phyloP scores from a whole-genome alignment of 1,284 basidiomycete species.

The Papiliotrema nemorosa region DNA sequence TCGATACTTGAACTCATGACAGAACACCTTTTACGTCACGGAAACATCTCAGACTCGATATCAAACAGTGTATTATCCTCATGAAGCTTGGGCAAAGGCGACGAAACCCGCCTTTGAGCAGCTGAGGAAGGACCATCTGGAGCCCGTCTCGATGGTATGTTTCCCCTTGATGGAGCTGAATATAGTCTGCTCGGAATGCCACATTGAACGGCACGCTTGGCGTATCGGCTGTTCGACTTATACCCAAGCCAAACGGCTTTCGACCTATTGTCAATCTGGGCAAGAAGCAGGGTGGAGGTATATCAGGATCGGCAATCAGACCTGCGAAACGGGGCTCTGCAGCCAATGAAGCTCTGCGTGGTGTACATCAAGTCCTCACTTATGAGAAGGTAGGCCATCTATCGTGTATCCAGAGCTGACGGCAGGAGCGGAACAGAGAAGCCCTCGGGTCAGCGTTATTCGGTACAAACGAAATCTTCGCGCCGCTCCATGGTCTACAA shows the following conservation, averaged over 20 bases:
- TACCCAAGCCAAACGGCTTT: constrained; percentile 91
- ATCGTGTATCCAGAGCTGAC: not conserved
- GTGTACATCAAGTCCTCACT: constrained; percentile 76
- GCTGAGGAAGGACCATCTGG: constrained; percentile 52
- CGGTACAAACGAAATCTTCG: constrained; percentile 76
- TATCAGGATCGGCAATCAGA: too few relatives aligned
- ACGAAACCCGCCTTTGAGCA: constrained; percentile 74
- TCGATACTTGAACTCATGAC: not conserved
- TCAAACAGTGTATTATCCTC: constrained; percentile 83
- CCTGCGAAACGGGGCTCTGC: constrained; percentile 5
- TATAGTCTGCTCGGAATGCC: constrained; percentile 15
- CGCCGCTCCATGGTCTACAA: constrained; percentile 69
- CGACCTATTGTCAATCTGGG: constrained; percentile 91
- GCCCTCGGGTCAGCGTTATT: constrained; percentile 75
- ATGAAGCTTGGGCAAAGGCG: constrained; percentile 86
- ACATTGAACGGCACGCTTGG: constrained; percentile 26
- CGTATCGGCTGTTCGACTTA: constrained; percentile 66
- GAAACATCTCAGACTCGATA: constrained; percentile 87
- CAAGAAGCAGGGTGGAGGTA: constrained; percentile 53
- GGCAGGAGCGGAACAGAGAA: constrained; percentile 62
- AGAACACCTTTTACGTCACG: constrained; percentile 93
- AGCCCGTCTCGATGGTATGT: constrained; percentile 39
- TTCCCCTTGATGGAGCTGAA: not conserved
- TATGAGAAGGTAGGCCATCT: constrained; percentile 67
- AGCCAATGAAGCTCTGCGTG: constrained; percentile 73